These are phyloP conservation scores for Globisporangium nodosum DNA, from an alignment of 352 stramenopile genomes.

Conservation along the genomic window DNA sequence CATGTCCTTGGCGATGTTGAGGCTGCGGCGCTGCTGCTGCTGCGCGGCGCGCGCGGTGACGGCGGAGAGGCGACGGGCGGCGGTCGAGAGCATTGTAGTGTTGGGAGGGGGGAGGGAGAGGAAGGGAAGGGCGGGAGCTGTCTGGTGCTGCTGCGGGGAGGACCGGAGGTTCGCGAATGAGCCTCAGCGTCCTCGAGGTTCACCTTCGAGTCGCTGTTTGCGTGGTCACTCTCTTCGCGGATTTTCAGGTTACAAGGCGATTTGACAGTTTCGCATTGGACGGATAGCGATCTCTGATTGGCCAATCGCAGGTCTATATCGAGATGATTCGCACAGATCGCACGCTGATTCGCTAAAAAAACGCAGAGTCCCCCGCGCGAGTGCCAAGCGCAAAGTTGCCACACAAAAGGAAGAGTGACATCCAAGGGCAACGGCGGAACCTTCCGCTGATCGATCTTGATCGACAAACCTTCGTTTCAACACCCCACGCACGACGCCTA, in stretches of 20 bases:
- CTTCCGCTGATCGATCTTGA: too few species aligned
- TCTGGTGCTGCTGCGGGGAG: too few species aligned
- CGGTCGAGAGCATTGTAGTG: slow-evolving; percentile 13
- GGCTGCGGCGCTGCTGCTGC: slow-evolving; percentile 20
- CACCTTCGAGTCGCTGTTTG: too few species aligned
- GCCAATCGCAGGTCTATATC: neutral
- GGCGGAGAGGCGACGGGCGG: slow-evolving; percentile 21
- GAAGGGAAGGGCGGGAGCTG: neutral
- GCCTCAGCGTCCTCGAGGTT: neutral
- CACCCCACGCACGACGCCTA: too few species aligned
- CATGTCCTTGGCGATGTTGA: slow-evolving; percentile 91
- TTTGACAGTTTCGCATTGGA: too few species aligned
- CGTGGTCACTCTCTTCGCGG: too few species aligned
- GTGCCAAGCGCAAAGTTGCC: neutral
- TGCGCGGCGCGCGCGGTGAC: slow-evolving; percentile 22
- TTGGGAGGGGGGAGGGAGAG: neutral
- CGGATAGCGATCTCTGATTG: too few species aligned
- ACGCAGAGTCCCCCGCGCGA: neutral
- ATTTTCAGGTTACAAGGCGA: too few species aligned
- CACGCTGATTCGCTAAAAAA: slow-evolving; percentile 8
- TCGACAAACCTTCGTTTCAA: too few species aligned
- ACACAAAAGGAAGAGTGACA: neutral
- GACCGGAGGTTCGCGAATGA: slow-evolving; percentile 14
- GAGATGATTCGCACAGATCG: neutral
- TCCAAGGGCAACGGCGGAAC: neutral